phyloP scores from a whole-genome alignment of 1,284 basidiomycete genomes.

The Cryptococcus sp. region DNA sequence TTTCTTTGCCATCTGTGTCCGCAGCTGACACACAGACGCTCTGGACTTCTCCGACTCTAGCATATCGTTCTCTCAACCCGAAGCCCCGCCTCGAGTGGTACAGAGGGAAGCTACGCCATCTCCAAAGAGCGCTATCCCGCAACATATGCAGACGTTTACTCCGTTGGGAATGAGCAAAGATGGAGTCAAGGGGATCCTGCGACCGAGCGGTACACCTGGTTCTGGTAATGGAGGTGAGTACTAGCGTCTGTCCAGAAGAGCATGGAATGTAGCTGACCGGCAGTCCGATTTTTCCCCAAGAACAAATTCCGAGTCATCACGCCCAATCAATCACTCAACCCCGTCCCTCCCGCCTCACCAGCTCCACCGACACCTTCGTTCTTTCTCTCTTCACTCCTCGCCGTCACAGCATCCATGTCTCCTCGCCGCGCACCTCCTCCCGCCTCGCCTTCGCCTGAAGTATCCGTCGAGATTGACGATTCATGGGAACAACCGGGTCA shows the following conservation, averaged over 20 bases:
- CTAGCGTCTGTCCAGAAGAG: neutral
- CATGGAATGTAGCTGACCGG: neutral
- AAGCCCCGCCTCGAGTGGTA: conserved; percentile 8
- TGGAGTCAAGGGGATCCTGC: conserved; percentile 28
- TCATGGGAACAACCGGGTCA: conserved; percentile 37
- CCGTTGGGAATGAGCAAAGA: conserved; percentile 8
- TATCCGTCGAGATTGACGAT: conserved; percentile 16
- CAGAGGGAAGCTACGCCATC: conserved; percentile 10
- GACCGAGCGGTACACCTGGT: conserved; percentile 32
- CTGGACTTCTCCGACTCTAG: conserved; percentile 17
- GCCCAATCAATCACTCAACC: conserved; percentile 22
- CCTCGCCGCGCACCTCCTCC: conserved; percentile 13
- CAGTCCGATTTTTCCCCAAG: conserved; percentile 41
- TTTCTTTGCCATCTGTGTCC: neutral
- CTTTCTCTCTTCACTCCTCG: conserved; percentile 32
- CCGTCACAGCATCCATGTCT: conserved; percentile 27
- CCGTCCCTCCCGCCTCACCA: conserved; percentile 7
- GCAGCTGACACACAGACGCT: conserved; percentile 12
- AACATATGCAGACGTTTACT: conserved; percentile 11
- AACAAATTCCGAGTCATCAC: conserved; percentile 39
- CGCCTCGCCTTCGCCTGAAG: neutral
- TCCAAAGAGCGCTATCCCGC: neutral
- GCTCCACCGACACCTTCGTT: conserved; percentile 20
- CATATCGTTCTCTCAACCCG: conserved; percentile 5
- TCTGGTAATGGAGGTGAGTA: conserved; percentile 37